Base-by-base conservation (phyloP, 163 green algal species). In the Scenedesmus sp. region DNA sequence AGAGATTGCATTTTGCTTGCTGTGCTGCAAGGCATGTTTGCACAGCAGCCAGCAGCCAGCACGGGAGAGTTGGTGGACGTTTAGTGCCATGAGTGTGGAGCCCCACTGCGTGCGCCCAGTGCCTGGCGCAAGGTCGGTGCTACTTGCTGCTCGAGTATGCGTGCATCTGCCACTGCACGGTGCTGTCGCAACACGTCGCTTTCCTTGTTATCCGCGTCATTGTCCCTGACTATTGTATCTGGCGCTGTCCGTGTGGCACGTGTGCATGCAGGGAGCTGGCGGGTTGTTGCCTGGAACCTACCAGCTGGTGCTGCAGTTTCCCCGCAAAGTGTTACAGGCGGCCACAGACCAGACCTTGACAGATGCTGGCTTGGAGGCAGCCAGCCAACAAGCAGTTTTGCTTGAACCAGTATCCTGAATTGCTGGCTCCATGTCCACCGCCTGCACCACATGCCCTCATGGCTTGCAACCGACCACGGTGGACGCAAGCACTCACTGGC, bases 301-400 rank as follows among this genome's bases (percentile, higher is more conserved):
- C 86, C 91, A 88, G 59, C 91, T 98, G 46, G 96, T 98, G 2
- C 95, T 93, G 60, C 94, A 97, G 74, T 97, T 96, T 86, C 97
- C 97, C 4, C 94, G 95, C n/a, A 76, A 94, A 12, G 93, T 97
- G n/a, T 82, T 98, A 13, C 10, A 56, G n/a, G 34, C 56, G 13
- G 74, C 15, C n/a, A 60, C 18, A 56, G 76, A 20, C 18, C 2
- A 1, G 59, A 93, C 57, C 52, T 54, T 95, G 62, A 56, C 3
- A 23, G 90, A 94, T 18, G 79, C 91, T 64, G 93, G 93, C 3
- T 73, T 95, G 12, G 3, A 12, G 15, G 70, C 70, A 52, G 60
- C 66, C 3, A 91, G 90, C 3, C 86, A 91, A 5, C 86, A 89
- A 20, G 93, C 93, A 59, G 84, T 95, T 3, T 59, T 94, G 52